A percentile compares a stretch with the other conserved stretches of the same genome.
Evolutionary conservation across 345 rosid genomes (phyloP).

Genomic region (Atalantia buxifolia): DNA sequence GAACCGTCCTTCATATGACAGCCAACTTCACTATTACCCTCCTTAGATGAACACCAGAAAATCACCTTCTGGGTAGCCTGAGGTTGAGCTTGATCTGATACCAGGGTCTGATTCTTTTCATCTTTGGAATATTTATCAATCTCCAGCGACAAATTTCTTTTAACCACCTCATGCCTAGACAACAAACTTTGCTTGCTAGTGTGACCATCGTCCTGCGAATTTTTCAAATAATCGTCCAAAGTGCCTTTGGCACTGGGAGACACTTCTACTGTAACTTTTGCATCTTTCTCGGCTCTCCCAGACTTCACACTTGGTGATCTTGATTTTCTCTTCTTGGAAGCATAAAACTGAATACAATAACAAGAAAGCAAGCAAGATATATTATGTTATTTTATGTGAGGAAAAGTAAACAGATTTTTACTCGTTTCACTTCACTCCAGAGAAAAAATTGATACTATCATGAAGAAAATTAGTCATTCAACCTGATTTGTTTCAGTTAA

Average conservation of each 20-base stretch:
- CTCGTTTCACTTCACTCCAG: background rate
- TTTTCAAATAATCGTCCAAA: conserved; percentile 58
- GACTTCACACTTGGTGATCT: conserved; percentile 58
- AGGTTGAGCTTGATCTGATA: conserved; percentile 18
- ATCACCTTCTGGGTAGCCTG: conserved; percentile 31
- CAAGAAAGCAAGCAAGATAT: conserved; percentile 6
- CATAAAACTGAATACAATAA: conserved; percentile 53
- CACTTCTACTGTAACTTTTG: conserved; percentile 40
- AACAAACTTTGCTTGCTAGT: conserved; percentile 21
- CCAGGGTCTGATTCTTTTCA: conserved; percentile 24
- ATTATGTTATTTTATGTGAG: conserved; percentile 6
- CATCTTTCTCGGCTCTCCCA: conserved; percentile 51
- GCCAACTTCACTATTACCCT: conserved; percentile 26
- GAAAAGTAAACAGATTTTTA: background rate
- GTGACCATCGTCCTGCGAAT: conserved; percentile 37
- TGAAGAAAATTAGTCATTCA: background rate
- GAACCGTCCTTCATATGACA: conserved; percentile 23
- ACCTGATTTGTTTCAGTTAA: background rate
- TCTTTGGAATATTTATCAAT: conserved; percentile 26
- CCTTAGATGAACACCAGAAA: conserved; percentile 35
- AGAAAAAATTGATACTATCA: background rate
- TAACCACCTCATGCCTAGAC: conserved; percentile 39
- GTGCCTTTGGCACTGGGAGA: conserved; percentile 72
- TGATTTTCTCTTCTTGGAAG: conserved; percentile 76
- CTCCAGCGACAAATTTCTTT: conserved; percentile 44